Evolutionary conservation across 148 eudicot species (phyloP).

Genomic region (Persicaria maculosa): DNA sequence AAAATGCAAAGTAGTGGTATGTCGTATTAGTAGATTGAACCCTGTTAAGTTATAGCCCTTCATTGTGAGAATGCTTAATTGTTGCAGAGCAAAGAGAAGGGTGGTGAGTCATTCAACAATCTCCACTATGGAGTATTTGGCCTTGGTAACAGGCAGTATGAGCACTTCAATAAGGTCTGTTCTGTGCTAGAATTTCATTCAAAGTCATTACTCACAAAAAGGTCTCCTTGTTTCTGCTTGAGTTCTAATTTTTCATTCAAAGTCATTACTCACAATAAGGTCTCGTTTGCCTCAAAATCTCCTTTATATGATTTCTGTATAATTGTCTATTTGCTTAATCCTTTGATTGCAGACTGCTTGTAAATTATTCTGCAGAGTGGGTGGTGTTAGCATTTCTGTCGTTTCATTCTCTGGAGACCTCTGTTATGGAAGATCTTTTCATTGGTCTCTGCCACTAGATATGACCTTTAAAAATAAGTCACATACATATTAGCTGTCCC

Average conservation of each 20-base stretch:
- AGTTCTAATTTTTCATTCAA: slow-evolving; percentile 30
- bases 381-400: neutral
- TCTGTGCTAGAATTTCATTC: no score
- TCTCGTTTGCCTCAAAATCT: slow-evolving; percentile 10
- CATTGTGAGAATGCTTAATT: slow-evolving; percentile 3
- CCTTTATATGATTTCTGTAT: neutral
- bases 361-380: neutral
- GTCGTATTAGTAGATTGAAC: neutral
- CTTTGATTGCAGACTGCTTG: neutral
- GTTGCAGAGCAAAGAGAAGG: slow-evolving; percentile 57
- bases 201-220: no score
- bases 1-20: neutral
- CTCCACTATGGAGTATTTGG: slow-evolving; percentile 38
- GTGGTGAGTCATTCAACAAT: slow-evolving; percentile 50
- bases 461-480: neutral
- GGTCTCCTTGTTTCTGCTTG: slow-evolving; percentile 46
- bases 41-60: neutral
- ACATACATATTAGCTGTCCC: neutral
- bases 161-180: no score
- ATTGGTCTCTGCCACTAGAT: neutral
- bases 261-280: slow-evolving; percentile 96
- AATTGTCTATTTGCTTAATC: neutral
- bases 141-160: no score
- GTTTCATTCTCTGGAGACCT: neutral
- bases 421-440: neutral